Evolutionary conservation across 495 filamentous ascomycete species (phyloP).

Genomic region (Penicillium paradoxum): DNA sequence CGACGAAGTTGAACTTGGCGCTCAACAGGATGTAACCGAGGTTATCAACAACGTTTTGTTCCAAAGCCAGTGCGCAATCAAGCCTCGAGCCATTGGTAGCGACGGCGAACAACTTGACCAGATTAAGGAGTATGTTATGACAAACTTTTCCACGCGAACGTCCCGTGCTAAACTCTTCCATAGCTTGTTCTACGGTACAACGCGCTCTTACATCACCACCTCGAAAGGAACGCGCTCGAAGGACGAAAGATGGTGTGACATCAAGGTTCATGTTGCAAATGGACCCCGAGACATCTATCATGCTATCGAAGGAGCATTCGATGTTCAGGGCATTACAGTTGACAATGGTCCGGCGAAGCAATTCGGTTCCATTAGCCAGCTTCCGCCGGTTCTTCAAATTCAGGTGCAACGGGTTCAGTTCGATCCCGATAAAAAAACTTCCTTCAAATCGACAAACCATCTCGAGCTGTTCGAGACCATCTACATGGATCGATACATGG

Average conservation of each 20-base stretch:
- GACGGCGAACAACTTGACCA: constrained; percentile 74
- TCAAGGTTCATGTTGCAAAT: constrained; percentile 59
- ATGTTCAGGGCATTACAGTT: constrained; percentile 66
- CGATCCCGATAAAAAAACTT: constrained; percentile 51
- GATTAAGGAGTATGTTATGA: constrained; percentile 55
- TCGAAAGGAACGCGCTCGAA: constrained; percentile 41
- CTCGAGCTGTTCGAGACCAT: constrained; percentile 70
- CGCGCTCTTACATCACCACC: constrained; percentile 50
- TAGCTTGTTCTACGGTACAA: constrained; percentile 56
- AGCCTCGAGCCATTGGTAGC: constrained; percentile 52
- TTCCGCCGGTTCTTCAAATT: constrained; percentile 84
- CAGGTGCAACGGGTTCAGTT: constrained; percentile 78
- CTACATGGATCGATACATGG: constrained; percentile 87
- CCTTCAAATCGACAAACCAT: constrained; percentile 74
- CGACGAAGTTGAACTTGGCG: constrained; percentile 57
- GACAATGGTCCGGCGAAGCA: constrained; percentile 58
- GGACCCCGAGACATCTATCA: constrained; percentile 68
- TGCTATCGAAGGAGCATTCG: constrained; percentile 79
- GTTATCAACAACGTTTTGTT: constrained; percentile 89
- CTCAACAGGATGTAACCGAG: constrained; percentile 90
- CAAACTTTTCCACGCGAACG: background rate
- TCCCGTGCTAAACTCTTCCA: constrained; percentile 18
- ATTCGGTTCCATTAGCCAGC: constrained; percentile 66
- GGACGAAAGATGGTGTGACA: constrained; percentile 56
- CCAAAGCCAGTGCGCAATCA: constrained; percentile 83